These are phyloP conservation scores for Secale cereale DNA, from an alignment of 176 grass and related monocot species.

Conservation along the genomic window DNA sequence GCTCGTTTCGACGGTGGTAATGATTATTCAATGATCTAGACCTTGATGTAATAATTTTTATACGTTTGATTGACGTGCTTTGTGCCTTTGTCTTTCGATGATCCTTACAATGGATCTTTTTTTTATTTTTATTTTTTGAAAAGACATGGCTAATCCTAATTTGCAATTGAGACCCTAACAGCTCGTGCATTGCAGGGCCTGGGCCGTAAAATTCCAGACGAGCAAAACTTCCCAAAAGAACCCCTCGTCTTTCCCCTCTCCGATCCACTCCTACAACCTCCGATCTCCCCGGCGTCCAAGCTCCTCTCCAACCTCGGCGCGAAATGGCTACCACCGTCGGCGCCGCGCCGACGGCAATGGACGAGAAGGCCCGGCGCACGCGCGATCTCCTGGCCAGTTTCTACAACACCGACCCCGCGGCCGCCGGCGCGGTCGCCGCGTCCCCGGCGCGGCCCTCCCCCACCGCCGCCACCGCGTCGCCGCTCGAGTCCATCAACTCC, in stretches of 20 bases:
- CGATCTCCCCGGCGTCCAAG: slow-evolving; percentile 15
- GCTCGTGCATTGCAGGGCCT: neutral
- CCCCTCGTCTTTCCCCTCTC: slow-evolving; percentile 17
- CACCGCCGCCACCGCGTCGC: slow-evolving; percentile 33
- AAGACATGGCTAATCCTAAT: too few species aligned
- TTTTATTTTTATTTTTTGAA: too few species aligned
- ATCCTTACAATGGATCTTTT: too few species aligned
- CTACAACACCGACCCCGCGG: slow-evolving; percentile 67
- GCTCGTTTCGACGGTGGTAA: too few species aligned
- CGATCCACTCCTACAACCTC: slow-evolving; percentile 17
- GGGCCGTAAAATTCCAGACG: neutral
- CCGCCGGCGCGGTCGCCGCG: neutral
- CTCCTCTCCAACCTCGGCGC: slow-evolving; percentile 14
- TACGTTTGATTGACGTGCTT: too few species aligned
- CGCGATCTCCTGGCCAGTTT: slow-evolving; percentile 94
- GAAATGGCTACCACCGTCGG: slow-evolving; percentile 31
- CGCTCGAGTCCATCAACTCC: slow-evolving; percentile 86
- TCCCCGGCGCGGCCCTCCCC: slow-evolving; percentile 18
- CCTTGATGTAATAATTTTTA: too few species aligned
- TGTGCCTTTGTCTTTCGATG: too few species aligned
- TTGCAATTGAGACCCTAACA: too few species aligned
- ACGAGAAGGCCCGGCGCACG: slow-evolving; percentile 93
- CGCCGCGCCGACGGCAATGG: slow-evolving; percentile 39
- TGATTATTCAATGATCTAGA: too few species aligned
- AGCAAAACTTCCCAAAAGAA: slow-evolving; percentile 17